Conservation (phyloP, 139 green algal species). For the Deuterostichococcus epilithicus region DNA sequence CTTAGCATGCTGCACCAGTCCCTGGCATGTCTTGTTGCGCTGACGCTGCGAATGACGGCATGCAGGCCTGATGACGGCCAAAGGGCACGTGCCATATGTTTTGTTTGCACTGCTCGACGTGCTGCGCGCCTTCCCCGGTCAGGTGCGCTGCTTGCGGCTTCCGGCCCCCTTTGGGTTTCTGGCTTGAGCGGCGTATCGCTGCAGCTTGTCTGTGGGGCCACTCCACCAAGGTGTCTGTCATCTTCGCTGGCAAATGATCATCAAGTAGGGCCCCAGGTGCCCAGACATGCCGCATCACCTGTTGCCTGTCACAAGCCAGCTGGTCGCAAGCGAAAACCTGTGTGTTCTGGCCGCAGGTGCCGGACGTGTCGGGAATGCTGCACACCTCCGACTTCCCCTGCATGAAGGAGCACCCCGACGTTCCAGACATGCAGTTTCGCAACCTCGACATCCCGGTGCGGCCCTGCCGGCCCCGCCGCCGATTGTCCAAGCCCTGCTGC, state of each 20-base stretch:
- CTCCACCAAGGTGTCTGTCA: too few relatives aligned
- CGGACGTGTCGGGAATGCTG: constrained; percentile 35
- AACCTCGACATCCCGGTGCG: background rate
- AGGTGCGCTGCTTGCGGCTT: constrained; percentile 14
- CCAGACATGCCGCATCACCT: too few relatives aligned
- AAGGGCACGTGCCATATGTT: constrained; percentile 38
- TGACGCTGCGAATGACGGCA: too few relatives aligned
- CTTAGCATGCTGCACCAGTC: too few relatives aligned
- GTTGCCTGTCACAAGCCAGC: background rate
- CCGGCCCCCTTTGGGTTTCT: too few relatives aligned
- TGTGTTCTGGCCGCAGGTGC: constrained; percentile 16
- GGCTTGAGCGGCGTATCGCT: background rate
- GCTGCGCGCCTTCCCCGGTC: constrained; percentile 33
- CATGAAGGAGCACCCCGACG: background rate
- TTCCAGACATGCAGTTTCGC: background rate
- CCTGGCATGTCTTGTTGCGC: too few relatives aligned
- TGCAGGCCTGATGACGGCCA: constrained; percentile 20
- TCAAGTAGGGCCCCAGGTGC: too few relatives aligned
- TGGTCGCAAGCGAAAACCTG: background rate
- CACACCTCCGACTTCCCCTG: constrained; percentile 43
- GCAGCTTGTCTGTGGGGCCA: background rate
- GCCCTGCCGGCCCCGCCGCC: too few relatives aligned
- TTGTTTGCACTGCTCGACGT: constrained; percentile 34
- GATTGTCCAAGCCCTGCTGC: too few relatives aligned
- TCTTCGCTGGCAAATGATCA: too few relatives aligned